Evolutionary conservation across 2,329 filamentous ascomycete species (phyloP).

Genomic region (Scedosporium apiospermum): DNA sequence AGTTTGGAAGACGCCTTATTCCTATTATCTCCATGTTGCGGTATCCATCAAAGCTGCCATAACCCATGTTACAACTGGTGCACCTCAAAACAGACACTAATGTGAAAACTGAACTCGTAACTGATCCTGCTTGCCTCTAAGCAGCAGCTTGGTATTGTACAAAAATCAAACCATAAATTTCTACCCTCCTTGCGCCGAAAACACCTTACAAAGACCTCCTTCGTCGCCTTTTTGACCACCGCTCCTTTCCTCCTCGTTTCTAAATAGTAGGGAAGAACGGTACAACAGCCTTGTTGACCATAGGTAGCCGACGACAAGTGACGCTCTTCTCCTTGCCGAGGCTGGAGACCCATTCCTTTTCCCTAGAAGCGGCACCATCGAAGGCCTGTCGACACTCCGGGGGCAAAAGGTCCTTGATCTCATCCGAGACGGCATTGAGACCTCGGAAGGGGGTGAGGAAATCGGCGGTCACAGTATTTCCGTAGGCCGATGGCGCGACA

Average conservation of each 20-base stretch:
- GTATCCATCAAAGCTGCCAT: neutral
- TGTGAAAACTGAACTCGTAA: neutral
- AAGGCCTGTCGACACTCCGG: conserved; percentile 65
- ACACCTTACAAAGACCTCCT: neutral
- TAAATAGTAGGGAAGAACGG: conserved; percentile 37
- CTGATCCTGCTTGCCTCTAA: neutral
- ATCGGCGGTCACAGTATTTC: conserved; percentile 31
- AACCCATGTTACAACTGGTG: neutral
- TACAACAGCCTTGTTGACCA: conserved; percentile 56
- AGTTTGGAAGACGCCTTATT: no score
- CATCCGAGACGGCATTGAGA: conserved; percentile 52
- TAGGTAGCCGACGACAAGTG: conserved; percentile 38
- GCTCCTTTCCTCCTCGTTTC: neutral
- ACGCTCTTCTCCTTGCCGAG: conserved; percentile 63
- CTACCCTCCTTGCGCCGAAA: neutral
- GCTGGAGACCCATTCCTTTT: conserved; percentile 61
- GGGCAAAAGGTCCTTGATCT: conserved; percentile 57
- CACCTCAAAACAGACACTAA: neutral
- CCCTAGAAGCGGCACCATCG: conserved; percentile 52
- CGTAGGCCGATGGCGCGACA: conserved; percentile 33
- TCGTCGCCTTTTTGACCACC: neutral
- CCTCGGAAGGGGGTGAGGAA: conserved; percentile 48
- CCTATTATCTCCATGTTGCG: neutral
- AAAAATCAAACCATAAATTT: neutral
- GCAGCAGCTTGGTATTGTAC: neutral